phyloP scores from a whole-genome alignment of 2,329 filamentous ascomycete species.

The Fusarium concolor region DNA sequence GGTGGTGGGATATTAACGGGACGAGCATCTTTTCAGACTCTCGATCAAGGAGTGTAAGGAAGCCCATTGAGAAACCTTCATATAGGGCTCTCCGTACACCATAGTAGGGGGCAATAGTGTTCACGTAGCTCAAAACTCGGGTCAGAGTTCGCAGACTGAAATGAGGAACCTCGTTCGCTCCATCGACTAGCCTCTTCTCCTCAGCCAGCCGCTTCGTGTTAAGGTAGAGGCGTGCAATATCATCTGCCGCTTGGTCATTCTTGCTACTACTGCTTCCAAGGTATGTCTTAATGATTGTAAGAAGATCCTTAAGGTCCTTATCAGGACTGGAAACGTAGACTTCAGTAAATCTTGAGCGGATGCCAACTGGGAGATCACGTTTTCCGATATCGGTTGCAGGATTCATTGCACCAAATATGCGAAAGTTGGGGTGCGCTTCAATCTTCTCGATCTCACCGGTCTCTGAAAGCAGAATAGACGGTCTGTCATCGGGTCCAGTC shows the following conservation, averaged over 20 bases:
- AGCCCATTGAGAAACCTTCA: slow-evolving; percentile 98
- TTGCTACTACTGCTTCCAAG: slow-evolving; percentile 77
- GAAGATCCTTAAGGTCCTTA: slow-evolving; percentile 83
- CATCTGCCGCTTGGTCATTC: slow-evolving; percentile 78
- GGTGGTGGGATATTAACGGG: slow-evolving; percentile 82
- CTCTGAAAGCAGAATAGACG: slow-evolving; percentile 90
- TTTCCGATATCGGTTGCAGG: slow-evolving; percentile 98
- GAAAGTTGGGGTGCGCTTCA: slow-evolving; percentile 89
- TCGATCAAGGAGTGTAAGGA: slow-evolving; percentile 86
- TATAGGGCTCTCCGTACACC: slow-evolving; percentile 87
- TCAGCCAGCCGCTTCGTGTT: slow-evolving; percentile 85
- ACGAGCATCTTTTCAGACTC: slow-evolving; percentile 83
- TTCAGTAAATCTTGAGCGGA: slow-evolving; percentile 94
- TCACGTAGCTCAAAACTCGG: slow-evolving; percentile 87
- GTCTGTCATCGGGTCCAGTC: slow-evolving; percentile 75
- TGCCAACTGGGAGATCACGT: slow-evolving; percentile 87
- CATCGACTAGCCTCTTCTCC: slow-evolving; percentile 89
- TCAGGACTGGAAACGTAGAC: slow-evolving; percentile 94
- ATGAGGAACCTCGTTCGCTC: slow-evolving; percentile 94
- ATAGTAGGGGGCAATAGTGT: slow-evolving; percentile 85
- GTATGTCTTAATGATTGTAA: slow-evolving; percentile 90
- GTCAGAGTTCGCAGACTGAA: slow-evolving; percentile 97
- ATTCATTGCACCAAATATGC: slow-evolving; percentile 99
- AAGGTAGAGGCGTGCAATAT: slow-evolving; percentile 88
- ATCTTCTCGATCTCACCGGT: slow-evolving; percentile 93